Percentiles rank a stretch among this genome's conserved stretches.
phyloP scores from a whole-genome alignment of 2,329 filamentous ascomycete species.

The Rugonectria rugulosa region DNA sequence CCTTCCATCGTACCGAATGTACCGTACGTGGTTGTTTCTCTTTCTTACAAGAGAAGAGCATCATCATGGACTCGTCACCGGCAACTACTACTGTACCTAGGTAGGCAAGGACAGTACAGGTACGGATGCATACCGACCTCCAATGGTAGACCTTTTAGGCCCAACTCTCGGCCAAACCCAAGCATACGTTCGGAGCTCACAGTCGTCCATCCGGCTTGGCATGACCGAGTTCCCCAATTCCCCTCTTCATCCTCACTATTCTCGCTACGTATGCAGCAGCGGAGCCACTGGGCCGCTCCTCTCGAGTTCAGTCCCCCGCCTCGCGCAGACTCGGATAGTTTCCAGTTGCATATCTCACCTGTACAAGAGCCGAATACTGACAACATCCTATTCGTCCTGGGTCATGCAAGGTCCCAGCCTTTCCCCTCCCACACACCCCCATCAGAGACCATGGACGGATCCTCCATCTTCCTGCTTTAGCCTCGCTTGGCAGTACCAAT shows the following conservation, averaged over 20 bases:
- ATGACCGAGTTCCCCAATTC: neutral
- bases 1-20: too few species aligned
- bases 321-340: conserved; percentile 2
- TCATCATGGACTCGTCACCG: neutral
- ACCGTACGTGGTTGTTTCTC: too few species aligned
- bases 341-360: conserved; percentile 15
- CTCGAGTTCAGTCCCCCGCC: conserved; percentile 7
- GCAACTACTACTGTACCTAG: too few species aligned
- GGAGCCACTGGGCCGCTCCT: neutral
- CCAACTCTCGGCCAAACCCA: neutral
- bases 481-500: conserved; percentile 13
- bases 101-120: too few species aligned
- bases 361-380: conserved; percentile 29
- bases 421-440: too few species aligned
- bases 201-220: neutral
- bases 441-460: neutral
- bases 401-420: conserved; percentile 29
- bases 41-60: too few species aligned
- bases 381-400: conserved; percentile 26
- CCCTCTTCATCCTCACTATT: neutral
- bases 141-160: too few species aligned
- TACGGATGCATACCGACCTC: too few species aligned
- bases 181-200: neutral
- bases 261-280: neutral
- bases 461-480: conserved; percentile 15